Evolutionary conservation across 2,329 filamentous ascomycete species (phyloP).

Genomic region (Botrytis cinerea): DNA sequence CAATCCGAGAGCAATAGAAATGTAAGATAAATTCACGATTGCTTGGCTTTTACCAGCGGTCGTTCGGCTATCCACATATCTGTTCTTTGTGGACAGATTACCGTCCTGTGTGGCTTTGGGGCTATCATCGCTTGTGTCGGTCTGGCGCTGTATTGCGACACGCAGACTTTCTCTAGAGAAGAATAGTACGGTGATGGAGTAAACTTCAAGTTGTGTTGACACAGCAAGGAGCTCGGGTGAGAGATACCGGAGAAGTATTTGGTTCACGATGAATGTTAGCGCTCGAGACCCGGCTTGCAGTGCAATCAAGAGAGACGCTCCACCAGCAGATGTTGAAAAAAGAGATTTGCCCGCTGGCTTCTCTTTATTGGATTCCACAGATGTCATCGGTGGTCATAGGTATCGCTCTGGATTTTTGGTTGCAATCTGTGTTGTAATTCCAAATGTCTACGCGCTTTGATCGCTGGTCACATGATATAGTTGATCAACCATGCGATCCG

Average conservation of each 20-base stretch:
- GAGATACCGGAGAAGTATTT: constrained; percentile 82
- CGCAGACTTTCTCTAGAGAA: constrained; percentile 90
- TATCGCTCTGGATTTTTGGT: background rate
- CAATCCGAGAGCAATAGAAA: constrained; percentile 70
- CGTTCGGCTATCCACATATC: constrained; percentile 27
- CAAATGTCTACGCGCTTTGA: constrained; percentile 1
- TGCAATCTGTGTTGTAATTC: background rate
- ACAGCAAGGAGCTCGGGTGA: constrained; percentile 83
- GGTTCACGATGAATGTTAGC: constrained; percentile 89
- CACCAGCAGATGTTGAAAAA: constrained; percentile 33
- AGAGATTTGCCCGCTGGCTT: constrained; percentile 13
- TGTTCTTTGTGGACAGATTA: background rate
- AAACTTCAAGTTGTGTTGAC: constrained; percentile 88
- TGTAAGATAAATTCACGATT: constrained; percentile 84
- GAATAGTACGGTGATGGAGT: constrained; percentile 89
- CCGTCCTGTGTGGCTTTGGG: constrained; percentile 14
- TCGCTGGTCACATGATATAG: background rate
- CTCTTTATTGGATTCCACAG: background rate
- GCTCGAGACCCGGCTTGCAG: constrained; percentile 86
- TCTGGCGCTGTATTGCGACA: constrained; percentile 84
- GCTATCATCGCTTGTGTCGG: constrained; percentile 37
- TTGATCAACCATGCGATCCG: background rate
- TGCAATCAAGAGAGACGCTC: constrained; percentile 63
- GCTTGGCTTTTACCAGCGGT: constrained; percentile 60
- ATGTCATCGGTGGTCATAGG: constrained; percentile 1